A percentile compares a stretch with the other conserved stretches of the same genome.
phyloP scores from a whole-genome alignment of 2,329 filamentous ascomycete genomes.

The Colletotrichum sp. region DNA sequence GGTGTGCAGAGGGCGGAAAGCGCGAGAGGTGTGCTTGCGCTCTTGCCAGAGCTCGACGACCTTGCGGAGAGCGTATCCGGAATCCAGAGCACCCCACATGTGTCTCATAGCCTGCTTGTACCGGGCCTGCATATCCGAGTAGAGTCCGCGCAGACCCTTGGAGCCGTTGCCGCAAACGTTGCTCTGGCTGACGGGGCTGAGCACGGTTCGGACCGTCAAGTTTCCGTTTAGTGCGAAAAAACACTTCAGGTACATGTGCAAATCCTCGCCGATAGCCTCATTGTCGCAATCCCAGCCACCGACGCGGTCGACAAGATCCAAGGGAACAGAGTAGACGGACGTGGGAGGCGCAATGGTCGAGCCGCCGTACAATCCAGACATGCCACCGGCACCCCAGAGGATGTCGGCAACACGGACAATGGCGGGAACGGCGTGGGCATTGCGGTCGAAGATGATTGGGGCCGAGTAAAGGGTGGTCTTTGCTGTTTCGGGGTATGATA shows the following conservation, averaged over 20 bases:
- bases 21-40: constrained; percentile 59
- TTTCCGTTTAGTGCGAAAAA: constrained; percentile 78
- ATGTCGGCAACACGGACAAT: constrained; percentile 75
- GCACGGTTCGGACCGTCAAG: constrained; percentile 66
- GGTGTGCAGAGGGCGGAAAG: constrained; percentile 61
- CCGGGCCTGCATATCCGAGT: constrained; percentile 65
- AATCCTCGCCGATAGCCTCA: constrained; percentile 76
- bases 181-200: constrained; percentile 74
- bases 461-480: constrained; percentile 70
- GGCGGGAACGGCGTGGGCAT: constrained; percentile 70
- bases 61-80: constrained; percentile 67
- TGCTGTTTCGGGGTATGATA: constrained; percentile 62
- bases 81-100: constrained; percentile 78
- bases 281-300: constrained; percentile 75
- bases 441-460: constrained; percentile 77
- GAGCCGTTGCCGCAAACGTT: constrained; percentile 68
- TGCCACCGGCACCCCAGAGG: constrained; percentile 73
- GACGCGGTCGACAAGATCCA: constrained; percentile 70
- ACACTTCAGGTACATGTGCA: constrained; percentile 81
- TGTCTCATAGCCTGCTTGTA: constrained; percentile 76
- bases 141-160: constrained; percentile 56
- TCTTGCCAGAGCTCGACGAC: constrained; percentile 62
- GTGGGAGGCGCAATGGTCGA: constrained; percentile 73
- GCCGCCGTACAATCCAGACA: constrained; percentile 70
- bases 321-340: constrained; percentile 74